These are phyloP conservation scores for Ogataea chonburiensis DNA, from an alignment of 805 yeast species.

Conservation along the genomic window DNA sequence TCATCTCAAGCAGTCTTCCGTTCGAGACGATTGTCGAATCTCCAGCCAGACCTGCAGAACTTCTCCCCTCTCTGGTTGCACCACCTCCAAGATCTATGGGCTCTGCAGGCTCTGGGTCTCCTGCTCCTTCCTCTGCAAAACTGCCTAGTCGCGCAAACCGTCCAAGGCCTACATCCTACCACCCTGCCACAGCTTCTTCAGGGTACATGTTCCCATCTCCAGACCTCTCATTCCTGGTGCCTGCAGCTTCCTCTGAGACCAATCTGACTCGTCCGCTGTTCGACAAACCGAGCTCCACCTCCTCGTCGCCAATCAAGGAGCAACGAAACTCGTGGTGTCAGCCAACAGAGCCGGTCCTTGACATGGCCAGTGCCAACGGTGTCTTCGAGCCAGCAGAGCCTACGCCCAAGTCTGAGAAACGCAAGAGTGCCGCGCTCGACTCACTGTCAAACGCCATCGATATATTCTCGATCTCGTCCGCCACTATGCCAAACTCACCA, in stretches of 20 bases:
- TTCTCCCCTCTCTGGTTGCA: constrained; percentile 30
- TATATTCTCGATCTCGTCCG: constrained; percentile 24
- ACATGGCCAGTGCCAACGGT: constrained; percentile 34
- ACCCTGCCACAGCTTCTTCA: constrained; percentile 53
- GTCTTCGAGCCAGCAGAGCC: constrained; percentile 21
- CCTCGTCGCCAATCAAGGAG: constrained; percentile 32
- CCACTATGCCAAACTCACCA: constrained; percentile 22
- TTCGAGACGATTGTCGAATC: constrained; percentile 46
- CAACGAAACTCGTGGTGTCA: constrained; percentile 31
- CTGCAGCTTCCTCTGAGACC: constrained; percentile 26
- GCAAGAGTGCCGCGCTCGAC: constrained; percentile 35
- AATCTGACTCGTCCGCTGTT: constrained; percentile 21
- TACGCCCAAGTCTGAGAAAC: constrained; percentile 26
- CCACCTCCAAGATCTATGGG: constrained; percentile 22
- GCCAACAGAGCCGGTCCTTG: constrained; percentile 34
- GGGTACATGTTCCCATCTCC: constrained; percentile 27
- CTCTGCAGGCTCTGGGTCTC: constrained; percentile 10
- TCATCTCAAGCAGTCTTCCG: constrained; percentile 14
- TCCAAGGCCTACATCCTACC: constrained; percentile 84
- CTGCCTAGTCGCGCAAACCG: constrained; percentile 43
- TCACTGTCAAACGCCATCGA: constrained; percentile 35
- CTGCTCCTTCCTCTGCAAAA: constrained; percentile 17
- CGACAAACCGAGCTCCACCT: constrained; percentile 19
- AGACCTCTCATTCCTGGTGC: constrained; percentile 32
- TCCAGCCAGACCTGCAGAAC: constrained; percentile 31